Conservation (phyloP, 495 filamentous ascomycete species). For the Daldinia decipiens region DNA sequence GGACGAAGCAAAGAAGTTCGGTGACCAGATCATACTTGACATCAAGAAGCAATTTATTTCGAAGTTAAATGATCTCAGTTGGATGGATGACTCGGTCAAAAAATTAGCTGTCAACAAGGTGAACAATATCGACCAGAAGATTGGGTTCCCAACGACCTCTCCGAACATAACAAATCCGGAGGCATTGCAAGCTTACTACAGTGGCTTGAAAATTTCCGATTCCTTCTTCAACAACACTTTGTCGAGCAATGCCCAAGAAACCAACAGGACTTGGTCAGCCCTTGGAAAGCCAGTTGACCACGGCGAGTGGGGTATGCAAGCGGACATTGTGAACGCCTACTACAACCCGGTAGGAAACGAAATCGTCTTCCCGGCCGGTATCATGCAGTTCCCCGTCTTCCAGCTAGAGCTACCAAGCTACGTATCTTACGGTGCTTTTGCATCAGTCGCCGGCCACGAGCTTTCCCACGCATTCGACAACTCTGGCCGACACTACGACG, state of each 20-base stretch:
- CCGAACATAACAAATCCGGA: conserved; percentile 70
- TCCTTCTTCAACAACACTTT: conserved; percentile 71
- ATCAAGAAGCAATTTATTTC: conserved; percentile 73
- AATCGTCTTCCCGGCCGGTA: conserved; percentile 73
- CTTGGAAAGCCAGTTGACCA: conserved; percentile 70
- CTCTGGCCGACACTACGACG: conserved; percentile 72
- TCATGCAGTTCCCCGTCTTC: conserved; percentile 77
- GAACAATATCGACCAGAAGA: conserved; percentile 76
- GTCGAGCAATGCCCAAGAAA: conserved; percentile 59
- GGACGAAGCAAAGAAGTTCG: conserved; percentile 69
- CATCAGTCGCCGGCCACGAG: conserved; percentile 77
- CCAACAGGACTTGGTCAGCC: conserved; percentile 63
- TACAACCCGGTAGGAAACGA: conserved; percentile 43
- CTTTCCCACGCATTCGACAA: conserved; percentile 80
- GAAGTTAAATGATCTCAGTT: conserved; percentile 66
- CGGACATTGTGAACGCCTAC: conserved; percentile 56
- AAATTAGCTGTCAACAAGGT: conserved; percentile 73
- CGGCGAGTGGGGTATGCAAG: conserved; percentile 71
- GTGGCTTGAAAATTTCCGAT: conserved; percentile 61
- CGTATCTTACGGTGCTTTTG: conserved; percentile 75
- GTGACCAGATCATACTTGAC: conserved; percentile 75
- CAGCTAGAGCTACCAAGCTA: conserved; percentile 70
- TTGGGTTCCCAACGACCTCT: conserved; percentile 75
- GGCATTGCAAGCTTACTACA: conserved; percentile 68
- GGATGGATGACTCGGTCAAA: conserved; percentile 76